Base-by-base conservation (phyloP, 2,329 filamentous ascomycete genomes). In the Calonectria hawksworthii region DNA sequence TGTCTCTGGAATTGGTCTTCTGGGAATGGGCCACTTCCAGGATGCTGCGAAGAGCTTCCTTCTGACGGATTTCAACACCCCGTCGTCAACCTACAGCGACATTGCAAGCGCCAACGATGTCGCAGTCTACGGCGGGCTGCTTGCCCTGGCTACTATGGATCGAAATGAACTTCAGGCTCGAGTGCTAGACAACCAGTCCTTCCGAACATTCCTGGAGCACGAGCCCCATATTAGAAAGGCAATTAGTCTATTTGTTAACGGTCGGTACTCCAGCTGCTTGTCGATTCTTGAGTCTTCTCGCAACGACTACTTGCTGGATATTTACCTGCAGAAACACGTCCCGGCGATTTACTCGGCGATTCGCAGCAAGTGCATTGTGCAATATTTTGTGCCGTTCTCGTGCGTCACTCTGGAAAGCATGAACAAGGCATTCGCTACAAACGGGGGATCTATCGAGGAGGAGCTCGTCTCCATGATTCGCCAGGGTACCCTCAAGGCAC, bases 221-320 rank as follows among this genome's bases (percentile, higher is more conserved):
- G 97, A 99, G 85, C 96, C 96, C 4, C 96, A 99, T 81, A 94
- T 99, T 76, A 94, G 97, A 77, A 96, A 96, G 73, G 96, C 97
- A 16, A 94, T 99, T 79, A 92, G 92, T 10, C 93, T 95, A 83
- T 99, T 98, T 86, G 95, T 96, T 80, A 95, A 94, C 79, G 95
- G 95, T 75, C 95, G 98, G 80, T 99, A 98, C 85, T 94, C 94
- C 13, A 91, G 91, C 54, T 99, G 96, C 84, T 88, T 99, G 56
- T 90, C 92, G 61, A 95, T 96, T 44, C 90, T 99, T 0, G 94
- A 97, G 81, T 90, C 92, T 7, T 96, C 97, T 84, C 93, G 93
- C 65, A 87, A 92, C 44, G 97, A 99, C 84, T 99, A 97, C 83
- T 89, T 96, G n/a, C 91, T 99, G 7, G 97, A 99, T 82, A 88